Percentiles rank a stretch among this genome's conserved stretches.
Evolutionary conservation across 345 rosid genomes (phyloP).

Genomic region (Bretschneidera sinensis): DNA sequence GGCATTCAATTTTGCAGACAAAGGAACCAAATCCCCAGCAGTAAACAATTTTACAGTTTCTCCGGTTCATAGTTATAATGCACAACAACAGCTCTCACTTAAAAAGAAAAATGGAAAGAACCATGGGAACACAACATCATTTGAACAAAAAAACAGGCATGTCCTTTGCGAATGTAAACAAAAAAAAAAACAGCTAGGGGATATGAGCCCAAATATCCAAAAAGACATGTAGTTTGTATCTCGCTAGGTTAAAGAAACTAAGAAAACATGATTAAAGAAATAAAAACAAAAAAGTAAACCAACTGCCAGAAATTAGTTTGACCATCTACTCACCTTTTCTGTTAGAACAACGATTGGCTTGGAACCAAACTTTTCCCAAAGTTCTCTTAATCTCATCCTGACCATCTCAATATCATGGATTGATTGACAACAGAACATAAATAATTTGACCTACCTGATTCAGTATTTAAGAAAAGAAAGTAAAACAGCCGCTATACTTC

Average conservation of each 20-base stretch:
- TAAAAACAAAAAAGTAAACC: not conserved
- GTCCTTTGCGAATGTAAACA: too few species aligned
- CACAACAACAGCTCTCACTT: not conserved
- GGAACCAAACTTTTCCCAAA: conserved; percentile 39
- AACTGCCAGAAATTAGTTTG: not conserved
- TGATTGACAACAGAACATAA: conserved; percentile 3
- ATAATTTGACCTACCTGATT: not conserved
- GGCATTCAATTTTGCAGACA: too few species aligned
- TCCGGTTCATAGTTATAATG: too few species aligned
- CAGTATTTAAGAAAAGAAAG: not conserved
- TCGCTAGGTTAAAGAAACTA: too few species aligned
- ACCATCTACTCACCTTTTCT: conserved; percentile 52
- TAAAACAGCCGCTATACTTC: too few species aligned
- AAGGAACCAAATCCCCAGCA: too few species aligned
- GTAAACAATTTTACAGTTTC: not conserved
- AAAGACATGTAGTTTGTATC: too few species aligned
- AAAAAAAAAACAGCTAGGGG: too few species aligned
- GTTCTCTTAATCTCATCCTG: conserved; percentile 34
- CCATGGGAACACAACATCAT: not conserved
- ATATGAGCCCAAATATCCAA: too few species aligned
- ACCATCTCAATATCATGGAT: conserved; percentile 57
- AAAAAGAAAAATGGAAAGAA: too few species aligned
- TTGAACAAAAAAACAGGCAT: not conserved
- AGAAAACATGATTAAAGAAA: too few species aligned
- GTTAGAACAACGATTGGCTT: conserved; percentile 61